phyloP scores from a whole-genome alignment of 148 eudicot species.

The Rhododendron griersonianum region DNA sequence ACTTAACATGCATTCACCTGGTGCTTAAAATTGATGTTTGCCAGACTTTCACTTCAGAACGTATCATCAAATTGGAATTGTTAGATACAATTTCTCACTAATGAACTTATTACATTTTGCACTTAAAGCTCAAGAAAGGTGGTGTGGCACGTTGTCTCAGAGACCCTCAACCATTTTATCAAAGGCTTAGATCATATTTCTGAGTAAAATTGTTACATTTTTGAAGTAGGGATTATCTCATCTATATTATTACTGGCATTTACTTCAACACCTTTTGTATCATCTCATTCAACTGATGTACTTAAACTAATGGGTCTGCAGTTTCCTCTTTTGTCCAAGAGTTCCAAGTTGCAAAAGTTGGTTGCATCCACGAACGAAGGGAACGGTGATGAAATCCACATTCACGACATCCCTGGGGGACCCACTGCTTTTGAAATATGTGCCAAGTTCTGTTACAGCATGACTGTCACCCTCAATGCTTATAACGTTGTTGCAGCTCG shows the following conservation, averaged over 20 bases:
- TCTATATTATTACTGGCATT: not conserved
- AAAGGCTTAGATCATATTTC: not conserved
- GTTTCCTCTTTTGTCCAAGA: slow-evolving; percentile 89
- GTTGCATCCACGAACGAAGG: slow-evolving; percentile 48
- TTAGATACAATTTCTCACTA: not conserved
- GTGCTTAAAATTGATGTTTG: not conserved
- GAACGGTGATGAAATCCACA: slow-evolving; percentile 50
- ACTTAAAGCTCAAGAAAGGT: not conserved
- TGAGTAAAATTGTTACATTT: not conserved
- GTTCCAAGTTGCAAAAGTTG: slow-evolving; percentile 57
- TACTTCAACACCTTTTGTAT: not conserved
- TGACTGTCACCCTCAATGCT: slow-evolving; percentile 81
- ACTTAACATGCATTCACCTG: not conserved
- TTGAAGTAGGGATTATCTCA: not conserved
- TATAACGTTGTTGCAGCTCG: slow-evolving; percentile 67
- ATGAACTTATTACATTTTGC: not conserved
- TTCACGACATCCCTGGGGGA: slow-evolving; percentile 90
- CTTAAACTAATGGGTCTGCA: slow-evolving; percentile 26
- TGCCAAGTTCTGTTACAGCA: slow-evolving; percentile 93
- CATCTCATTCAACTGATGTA: not conserved
- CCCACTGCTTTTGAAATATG: slow-evolving; percentile 76
- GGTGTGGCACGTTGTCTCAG: not conserved
- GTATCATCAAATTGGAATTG: not conserved
- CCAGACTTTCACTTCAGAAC: not conserved
- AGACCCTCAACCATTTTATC: not conserved